Conservation (phyloP, 1,284 basidiomycete species). For the Puccinia novopanici region DNA sequence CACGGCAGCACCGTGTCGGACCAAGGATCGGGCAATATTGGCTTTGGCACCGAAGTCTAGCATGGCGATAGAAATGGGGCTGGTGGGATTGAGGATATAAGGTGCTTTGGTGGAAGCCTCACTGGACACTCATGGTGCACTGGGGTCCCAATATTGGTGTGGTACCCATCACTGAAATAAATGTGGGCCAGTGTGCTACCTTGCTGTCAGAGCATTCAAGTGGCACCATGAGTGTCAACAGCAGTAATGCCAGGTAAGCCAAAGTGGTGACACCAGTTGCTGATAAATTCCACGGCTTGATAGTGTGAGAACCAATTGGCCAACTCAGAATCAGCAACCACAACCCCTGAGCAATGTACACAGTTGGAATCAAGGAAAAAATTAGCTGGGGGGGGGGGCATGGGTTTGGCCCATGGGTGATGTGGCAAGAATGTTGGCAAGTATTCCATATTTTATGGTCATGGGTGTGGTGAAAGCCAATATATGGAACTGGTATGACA, state of each 20-base stretch:
- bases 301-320: conserved; percentile 95
- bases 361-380: conserved; percentile 78
- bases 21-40: conserved; percentile 89
- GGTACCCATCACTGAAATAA: conserved; percentile 76
- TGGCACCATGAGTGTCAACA: conserved; percentile 96
- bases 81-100: conserved; percentile 82
- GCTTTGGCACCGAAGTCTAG: conserved; percentile 98
- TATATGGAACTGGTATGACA: conserved; percentile 96
- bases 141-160: conserved; percentile 82
- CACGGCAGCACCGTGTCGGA: conserved; percentile 84
- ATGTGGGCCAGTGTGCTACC: conserved; percentile 93
- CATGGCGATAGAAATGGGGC: conserved; percentile 87
- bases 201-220: conserved; percentile 87
- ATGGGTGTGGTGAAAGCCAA: conserved; percentile 97
- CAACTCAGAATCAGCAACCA: conserved; percentile 91
- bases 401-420: conserved; percentile 26
- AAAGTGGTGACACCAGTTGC: conserved; percentile 89
- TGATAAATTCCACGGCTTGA: conserved; percentile 85
- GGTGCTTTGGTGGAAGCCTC: conserved; percentile 83
- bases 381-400: conserved; percentile 54
- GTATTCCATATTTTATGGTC: conserved; percentile 98
- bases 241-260: conserved; percentile 91
- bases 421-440: conserved; percentile 65
- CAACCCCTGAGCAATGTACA: conserved; percentile 87
- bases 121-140: too few species aligned